phyloP scores from a whole-genome alignment of 2,329 filamentous ascomycete genomes.

The Drechmeria coniospora region DNA sequence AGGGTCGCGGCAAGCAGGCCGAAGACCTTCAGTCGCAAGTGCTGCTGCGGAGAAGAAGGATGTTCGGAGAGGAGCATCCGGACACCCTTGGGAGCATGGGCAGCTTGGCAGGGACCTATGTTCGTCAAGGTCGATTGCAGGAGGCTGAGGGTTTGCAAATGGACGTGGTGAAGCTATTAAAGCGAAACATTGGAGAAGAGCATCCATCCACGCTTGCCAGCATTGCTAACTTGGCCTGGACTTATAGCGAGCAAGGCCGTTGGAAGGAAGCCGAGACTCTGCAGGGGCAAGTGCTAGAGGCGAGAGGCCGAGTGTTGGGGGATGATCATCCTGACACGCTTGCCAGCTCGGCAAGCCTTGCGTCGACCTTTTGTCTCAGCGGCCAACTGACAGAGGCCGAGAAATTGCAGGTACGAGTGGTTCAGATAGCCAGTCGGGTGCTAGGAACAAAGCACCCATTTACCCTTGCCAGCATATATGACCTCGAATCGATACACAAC shows the following conservation, averaged over 20 bases:
- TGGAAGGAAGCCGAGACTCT: slow-evolving; percentile 1
- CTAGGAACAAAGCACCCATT: no score
- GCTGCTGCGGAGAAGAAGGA: background rate
- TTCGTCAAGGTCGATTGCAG: background rate
- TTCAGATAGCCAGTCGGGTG: no score
- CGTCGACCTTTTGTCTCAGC: slow-evolving; percentile 3
- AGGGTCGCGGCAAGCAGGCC: background rate
- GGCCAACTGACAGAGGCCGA: background rate
- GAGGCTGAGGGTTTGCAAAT: background rate
- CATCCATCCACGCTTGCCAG: slow-evolving; percentile 1
- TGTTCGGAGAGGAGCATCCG: background rate
- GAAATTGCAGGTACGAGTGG: background rate
- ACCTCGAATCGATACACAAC: no score
- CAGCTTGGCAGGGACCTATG: background rate
- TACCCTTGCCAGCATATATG: no score
- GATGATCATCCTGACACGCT: background rate
- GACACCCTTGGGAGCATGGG: background rate
- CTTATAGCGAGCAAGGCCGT: background rate
- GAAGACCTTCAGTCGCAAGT: background rate
- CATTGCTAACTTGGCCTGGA: background rate
- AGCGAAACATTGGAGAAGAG: slow-evolving; percentile 1
- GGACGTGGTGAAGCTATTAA: background rate
- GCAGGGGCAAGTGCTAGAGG: background rate
- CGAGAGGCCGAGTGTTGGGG: background rate
- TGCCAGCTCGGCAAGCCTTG: background rate